Conservation (phyloP, 2,329 filamentous ascomycete species). For the Trichoderma hamatum region DNA sequence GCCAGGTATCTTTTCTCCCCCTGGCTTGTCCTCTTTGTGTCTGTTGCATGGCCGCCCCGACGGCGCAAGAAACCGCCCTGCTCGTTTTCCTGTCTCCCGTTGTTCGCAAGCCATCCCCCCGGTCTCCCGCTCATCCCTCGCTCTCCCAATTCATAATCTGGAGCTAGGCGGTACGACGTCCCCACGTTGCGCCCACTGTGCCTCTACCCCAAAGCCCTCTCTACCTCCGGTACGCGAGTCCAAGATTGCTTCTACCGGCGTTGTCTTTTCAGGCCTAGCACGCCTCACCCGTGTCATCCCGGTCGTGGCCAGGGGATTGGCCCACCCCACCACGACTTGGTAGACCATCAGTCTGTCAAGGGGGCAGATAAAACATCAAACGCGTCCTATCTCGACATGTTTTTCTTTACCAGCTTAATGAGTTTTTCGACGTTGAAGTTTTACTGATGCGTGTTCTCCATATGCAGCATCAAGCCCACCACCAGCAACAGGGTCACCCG, state of each 20-base stretch:
- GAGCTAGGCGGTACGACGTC: conserved; percentile 39
- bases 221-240: conserved; percentile 36
- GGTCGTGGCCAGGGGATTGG: conserved; percentile 49
- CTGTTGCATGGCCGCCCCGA: conserved; percentile 23
- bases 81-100: conserved; percentile 25
- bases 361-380: conserved; percentile 54
- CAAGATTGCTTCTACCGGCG: conserved; percentile 45
- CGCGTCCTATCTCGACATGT: conserved; percentile 49
- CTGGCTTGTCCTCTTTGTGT: conserved; percentile 24
- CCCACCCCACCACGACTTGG: conserved; percentile 45
- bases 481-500: conserved; percentile 72
- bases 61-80: conserved; percentile 28
- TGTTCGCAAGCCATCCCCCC: conserved; percentile 20
- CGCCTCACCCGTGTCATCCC: conserved; percentile 55
- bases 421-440: conserved; percentile 43
- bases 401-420: conserved; percentile 41
- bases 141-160: conserved; percentile 26
- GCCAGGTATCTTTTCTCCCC: conserved; percentile 26
- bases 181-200: conserved; percentile 30
- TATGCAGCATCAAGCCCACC: conserved; percentile 77
- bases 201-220: conserved; percentile 33
- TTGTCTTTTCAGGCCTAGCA: conserved; percentile 49
- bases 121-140: conserved; percentile 28
- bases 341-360: conserved; percentile 52
- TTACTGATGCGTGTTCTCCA: conserved; percentile 63